Conservation (phyloP, 164 flowering plant species). For the Stephania yunnanensis region DNA sequence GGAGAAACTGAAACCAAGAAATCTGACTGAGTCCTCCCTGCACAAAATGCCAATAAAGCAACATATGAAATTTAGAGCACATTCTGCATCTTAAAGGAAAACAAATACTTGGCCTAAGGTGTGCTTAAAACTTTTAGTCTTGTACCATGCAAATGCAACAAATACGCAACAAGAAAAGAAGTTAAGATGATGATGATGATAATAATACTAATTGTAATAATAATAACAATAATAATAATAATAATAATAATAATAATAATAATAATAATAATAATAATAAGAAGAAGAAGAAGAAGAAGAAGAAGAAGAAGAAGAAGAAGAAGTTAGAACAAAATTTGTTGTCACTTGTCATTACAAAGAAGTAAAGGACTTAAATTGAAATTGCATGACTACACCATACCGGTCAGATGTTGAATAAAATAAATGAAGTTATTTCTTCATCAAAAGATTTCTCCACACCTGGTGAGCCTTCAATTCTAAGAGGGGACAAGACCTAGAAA, state of each 20-base stretch:
- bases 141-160: no score
- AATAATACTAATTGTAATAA: no score
- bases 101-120: no score
- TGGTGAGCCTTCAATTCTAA: not conserved
- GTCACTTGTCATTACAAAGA: no score
- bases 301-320: no score
- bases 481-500: not conserved
- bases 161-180: not conserved
- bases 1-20: conserved; percentile 97
- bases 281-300: no score
- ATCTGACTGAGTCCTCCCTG: conserved; percentile 91
- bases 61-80: not conserved
- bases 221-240: no score
- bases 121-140: no score
- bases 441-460: not conserved
- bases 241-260: no score
- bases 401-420: not conserved
- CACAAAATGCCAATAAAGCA: conserved; percentile 15
- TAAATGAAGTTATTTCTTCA: not conserved
- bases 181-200: not conserved
- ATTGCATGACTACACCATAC: not conserved
- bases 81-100: not conserved
- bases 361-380: no score
- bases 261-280: no score
- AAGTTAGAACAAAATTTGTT: no score